Percentiles rank a stretch among this genome's conserved stretches.
Conservation (phyloP, 139 green algal species). For the Spirogloea muscicola region DNA sequence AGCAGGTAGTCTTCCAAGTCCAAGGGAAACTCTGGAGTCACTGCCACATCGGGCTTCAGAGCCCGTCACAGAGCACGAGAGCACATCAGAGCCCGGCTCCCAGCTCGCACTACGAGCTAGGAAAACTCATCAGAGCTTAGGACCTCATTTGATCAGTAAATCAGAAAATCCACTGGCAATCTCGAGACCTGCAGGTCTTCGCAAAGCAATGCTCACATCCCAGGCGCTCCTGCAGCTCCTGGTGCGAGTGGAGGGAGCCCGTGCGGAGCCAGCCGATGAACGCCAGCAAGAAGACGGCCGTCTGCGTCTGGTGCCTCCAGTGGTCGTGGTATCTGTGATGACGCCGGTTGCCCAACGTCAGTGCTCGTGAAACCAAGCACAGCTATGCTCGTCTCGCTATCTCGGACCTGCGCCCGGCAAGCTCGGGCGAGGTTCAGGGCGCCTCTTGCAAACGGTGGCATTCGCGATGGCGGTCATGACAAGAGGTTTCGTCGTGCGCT, state of each 20-base stretch:
- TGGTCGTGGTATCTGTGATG: conserved; percentile 34
- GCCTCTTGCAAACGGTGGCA: too few relatives aligned
- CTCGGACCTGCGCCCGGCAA: too few relatives aligned
- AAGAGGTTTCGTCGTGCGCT: too few relatives aligned
- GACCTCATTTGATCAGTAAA: too few relatives aligned
- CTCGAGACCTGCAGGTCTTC: neutral
- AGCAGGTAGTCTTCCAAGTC: conserved; percentile 31
- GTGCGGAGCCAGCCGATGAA: conserved; percentile 39
- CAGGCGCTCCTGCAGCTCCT: conserved; percentile 10
- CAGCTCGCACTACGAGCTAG: too few relatives aligned
- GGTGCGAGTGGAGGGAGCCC: conserved; percentile 13
- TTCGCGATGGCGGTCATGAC: too few relatives aligned
- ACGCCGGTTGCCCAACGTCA: neutral
- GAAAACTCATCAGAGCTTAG: conserved; percentile 14
- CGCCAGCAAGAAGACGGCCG: conserved; percentile 28
- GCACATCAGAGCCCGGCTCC: too few relatives aligned
- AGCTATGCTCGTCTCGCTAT: too few relatives aligned
- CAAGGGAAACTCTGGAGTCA: conserved; percentile 18
- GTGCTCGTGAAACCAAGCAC: neutral
- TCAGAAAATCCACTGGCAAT: neutral
- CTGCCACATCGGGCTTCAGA: neutral
- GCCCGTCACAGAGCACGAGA: too few relatives aligned
- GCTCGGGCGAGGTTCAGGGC: too few relatives aligned
- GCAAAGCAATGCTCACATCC: neutral
- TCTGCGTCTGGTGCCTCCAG: conserved; percentile 3